Conservation (phyloP, 441 rosid species). For the Kokia cookei region DNA sequence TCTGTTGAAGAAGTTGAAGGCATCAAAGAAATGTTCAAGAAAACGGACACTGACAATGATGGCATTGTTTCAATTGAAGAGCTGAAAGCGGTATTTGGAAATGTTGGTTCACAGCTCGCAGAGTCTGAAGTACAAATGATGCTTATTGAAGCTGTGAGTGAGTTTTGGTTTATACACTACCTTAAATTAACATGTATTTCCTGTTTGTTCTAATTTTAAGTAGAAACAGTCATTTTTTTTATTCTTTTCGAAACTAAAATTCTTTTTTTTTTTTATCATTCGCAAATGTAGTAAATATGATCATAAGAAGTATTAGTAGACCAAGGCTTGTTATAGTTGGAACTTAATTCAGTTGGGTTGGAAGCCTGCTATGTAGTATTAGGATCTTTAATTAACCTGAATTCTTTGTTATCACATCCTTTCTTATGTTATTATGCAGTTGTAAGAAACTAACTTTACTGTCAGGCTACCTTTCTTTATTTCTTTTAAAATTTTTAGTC, state of each 20-base stretch:
- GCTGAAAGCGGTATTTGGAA: slow-evolving; percentile 78
- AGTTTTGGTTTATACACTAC: neutral
- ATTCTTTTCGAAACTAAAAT: no score
- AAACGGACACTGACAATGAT: slow-evolving; percentile 84
- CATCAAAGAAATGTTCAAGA: slow-evolving; percentile 88
- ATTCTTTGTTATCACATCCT: no score
- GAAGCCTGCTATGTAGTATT: neutral
- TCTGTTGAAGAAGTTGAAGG: slow-evolving; percentile 88
- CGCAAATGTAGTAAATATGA: no score
- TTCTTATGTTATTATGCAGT: no score
- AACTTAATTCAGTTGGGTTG: neutral
- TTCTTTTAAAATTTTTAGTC: neutral
- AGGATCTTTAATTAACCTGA: neutral
- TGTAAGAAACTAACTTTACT: no score
- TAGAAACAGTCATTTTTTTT: no score
- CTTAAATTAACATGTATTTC: neutral
- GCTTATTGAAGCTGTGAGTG: slow-evolving; percentile 95
- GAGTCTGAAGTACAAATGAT: slow-evolving; percentile 84
- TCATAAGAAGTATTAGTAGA: no score
- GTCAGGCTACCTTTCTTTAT: neutral
- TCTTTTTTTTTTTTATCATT: no score
- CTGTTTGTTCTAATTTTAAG: neutral
- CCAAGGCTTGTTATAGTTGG: no score
- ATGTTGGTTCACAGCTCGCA: slow-evolving; percentile 72
- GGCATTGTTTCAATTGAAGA: slow-evolving; percentile 83